Evolutionary conservation across 1,139 yeast species (phyloP).

Genomic region (Magnusiomyces suaveolens): DNA sequence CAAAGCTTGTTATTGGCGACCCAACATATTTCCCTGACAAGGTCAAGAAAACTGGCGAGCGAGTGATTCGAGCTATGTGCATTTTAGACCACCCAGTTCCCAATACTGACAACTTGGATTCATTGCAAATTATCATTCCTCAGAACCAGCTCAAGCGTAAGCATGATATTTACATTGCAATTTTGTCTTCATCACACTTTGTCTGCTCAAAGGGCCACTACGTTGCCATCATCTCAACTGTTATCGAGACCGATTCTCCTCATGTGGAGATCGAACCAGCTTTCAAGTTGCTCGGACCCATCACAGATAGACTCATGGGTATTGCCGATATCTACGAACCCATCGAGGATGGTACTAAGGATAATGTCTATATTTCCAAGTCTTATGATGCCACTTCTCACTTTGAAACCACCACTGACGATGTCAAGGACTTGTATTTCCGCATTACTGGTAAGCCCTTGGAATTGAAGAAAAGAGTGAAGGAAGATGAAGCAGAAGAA

Average conservation of each 20-base stretch:
- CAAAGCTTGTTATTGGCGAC: slow-evolving; percentile 92
- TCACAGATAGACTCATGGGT: slow-evolving; percentile 86
- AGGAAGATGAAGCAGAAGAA: neutral
- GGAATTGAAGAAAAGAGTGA: slow-evolving; percentile 51
- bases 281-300: slow-evolving; percentile 73
- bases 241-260: slow-evolving; percentile 88
- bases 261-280: slow-evolving; percentile 93
- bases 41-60: slow-evolving; percentile 75
- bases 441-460: slow-evolving; percentile 89
- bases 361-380: slow-evolving; percentile 72
- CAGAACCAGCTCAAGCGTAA: slow-evolving; percentile 92
- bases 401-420: slow-evolving; percentile 93
- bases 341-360: slow-evolving; percentile 65
- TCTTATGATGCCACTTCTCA: slow-evolving; percentile 93
- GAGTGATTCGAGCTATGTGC: slow-evolving; percentile 92
- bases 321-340: slow-evolving; percentile 91
- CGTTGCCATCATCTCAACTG: slow-evolving; percentile 88
- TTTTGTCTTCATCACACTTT: slow-evolving; percentile 80
- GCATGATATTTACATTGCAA: slow-evolving; percentile 90
- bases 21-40: slow-evolving; percentile 95
- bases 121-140: slow-evolving; percentile 89
- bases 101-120: slow-evolving; percentile 71
- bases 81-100: slow-evolving; percentile 85
- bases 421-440: slow-evolving; percentile 85
- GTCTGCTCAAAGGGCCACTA: slow-evolving; percentile 86